These are phyloP conservation scores for Tolypocladium guangdongense DNA, from an alignment of 2,329 filamentous ascomycete species.

Conservation along the genomic window DNA sequence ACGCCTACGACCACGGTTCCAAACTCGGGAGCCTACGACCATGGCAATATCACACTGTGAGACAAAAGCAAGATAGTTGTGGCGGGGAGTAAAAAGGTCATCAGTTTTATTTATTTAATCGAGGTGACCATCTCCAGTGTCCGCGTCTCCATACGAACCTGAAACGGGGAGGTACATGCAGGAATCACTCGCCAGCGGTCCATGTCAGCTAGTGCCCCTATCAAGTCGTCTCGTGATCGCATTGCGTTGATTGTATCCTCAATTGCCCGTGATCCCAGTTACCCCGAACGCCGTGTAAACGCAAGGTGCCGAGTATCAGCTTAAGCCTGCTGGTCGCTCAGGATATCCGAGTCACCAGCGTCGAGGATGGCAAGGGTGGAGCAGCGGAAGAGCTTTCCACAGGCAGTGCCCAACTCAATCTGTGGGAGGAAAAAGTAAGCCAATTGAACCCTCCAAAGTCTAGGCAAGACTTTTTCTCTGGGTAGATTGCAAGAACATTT, in stretches of 20 bases:
- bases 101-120: slow-evolving; percentile 9
- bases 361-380: slow-evolving; percentile 95
- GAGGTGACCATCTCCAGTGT: slow-evolving; percentile 6
- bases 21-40: background rate
- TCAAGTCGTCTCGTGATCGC: slow-evolving; percentile 19
- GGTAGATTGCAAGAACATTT: slow-evolving; percentile 40
- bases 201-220: slow-evolving; percentile 4
- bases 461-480: slow-evolving; percentile 78
- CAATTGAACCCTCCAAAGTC: slow-evolving; percentile 79
- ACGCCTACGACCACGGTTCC: background rate
- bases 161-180: slow-evolving; percentile 9
- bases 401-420: slow-evolving; percentile 97
- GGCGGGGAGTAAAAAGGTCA: slow-evolving; percentile 6
- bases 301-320: slow-evolving; percentile 10
- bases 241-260: slow-evolving; percentile 24
- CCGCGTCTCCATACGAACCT: background rate
- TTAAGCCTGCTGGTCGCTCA: slow-evolving; percentile 64
- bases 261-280: slow-evolving; percentile 21
- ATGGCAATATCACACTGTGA: background rate
- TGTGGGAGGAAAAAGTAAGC: slow-evolving; percentile 50
- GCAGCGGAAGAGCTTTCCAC: slow-evolving; percentile 98
- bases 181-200: slow-evolving; percentile 9
- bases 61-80: background rate
- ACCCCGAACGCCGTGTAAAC: slow-evolving; percentile 33
- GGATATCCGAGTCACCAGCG: slow-evolving; percentile 96